Base-by-base conservation (phyloP, 768 basidiomycete species). In the Xerocomellus intermedius region DNA sequence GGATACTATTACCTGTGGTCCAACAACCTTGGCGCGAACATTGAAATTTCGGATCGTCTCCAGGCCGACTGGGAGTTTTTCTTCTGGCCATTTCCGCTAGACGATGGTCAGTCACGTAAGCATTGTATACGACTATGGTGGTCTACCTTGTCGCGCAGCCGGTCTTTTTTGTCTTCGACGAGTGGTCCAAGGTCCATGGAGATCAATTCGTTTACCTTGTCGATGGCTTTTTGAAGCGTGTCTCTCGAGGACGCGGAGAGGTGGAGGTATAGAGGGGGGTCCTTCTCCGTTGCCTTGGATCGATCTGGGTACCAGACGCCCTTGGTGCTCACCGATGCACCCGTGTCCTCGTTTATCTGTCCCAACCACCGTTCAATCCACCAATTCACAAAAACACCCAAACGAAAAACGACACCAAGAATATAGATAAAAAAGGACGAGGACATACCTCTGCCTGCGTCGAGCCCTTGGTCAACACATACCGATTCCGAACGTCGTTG, bases 1-100 rank as follows among this genome's bases (percentile, higher is more conserved):
- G 16, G 36, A 28, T 2, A 16, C 12, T 78, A 83, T 55, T 71
- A 94, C 94, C 58, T 84, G 85, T 13, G 96, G 96, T 14, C 96
- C 96, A 28, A 98, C 96, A 19, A 98, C 94, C 72, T 99, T 99
- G 22, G 96, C 96, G 52, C 96, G 81, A 47, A 99, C 87, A 71
- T 99, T 98, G 74, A 99, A 99, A 73, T 98, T 98, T 48, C 96
- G 82, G 63, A 98, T 84, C 50, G 86, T 87, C 16, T 98, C 95
- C 50, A 99, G 69, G 4, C 86, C 87, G 38, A 99, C 91, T 0
- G 86, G 86, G 9, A 98, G 74, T 72, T 97, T 98, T 73, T 95
- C 94, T 70, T 98, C 96, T 2, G 95, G 94, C 96, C 96, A 98
- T 83, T 96, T 97, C 51, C 92, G 81, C 90, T 94, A 64, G 36